phyloP scores from a whole-genome alignment of 2,329 filamentous ascomycete species.

The Botrytis galanthina region DNA sequence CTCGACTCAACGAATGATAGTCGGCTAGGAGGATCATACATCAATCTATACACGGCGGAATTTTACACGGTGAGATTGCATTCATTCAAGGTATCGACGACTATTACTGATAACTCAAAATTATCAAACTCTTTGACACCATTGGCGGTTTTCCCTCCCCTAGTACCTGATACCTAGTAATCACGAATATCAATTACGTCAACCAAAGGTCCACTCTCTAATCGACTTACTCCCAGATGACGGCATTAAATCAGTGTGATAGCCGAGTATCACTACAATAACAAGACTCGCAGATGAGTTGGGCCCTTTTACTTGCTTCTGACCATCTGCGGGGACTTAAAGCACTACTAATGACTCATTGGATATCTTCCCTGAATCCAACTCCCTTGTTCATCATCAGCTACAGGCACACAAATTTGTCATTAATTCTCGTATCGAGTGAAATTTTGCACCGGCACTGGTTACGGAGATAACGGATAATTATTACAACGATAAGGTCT shows the following conservation, averaged over 20 bases:
- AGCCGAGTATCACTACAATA: no score
- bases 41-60: neutral
- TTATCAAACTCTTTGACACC: fast-evolving
- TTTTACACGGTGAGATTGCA: neutral
- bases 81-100: neutral
- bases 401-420: neutral
- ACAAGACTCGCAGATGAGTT: neutral
- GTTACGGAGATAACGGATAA: no score
- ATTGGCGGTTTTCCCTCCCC: fast-evolving
- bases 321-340: neutral
- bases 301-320: neutral
- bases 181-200: neutral
- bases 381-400: neutral
- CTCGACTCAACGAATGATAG: neutral
- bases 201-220: neutral
- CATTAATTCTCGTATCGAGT: neutral
- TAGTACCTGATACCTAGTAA: neutral
- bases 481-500: neutral
- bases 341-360: neutral
- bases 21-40: neutral
- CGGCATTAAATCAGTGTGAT: neutral
- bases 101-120: neutral
- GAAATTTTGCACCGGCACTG: neutral
- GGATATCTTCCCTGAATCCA: fast-evolving
- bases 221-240: neutral